Evolutionary conservation across 2,329 filamentous ascomycete species (phyloP).

Genomic region (Pseudocercospora fijiensis): DNA sequence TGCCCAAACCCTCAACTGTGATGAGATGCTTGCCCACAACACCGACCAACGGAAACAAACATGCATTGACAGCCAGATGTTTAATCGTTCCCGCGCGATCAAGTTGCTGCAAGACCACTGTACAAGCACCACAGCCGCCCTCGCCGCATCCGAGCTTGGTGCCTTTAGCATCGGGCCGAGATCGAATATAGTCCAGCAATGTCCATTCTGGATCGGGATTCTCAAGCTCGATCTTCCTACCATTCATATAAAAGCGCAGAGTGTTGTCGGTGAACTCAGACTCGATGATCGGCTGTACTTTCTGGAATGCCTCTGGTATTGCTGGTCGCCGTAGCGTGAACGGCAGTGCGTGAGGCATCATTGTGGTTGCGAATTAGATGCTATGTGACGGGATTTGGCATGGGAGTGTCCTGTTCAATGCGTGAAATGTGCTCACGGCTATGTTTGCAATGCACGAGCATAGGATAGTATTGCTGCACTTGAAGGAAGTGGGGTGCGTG

Average conservation of each 20-base stretch:
- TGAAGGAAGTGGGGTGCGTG: neutral
- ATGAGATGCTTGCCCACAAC: constrained; percentile 98
- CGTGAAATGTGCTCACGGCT: neutral
- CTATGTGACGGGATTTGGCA: neutral
- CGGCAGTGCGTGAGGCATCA: neutral
- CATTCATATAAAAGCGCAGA: constrained; percentile 90
- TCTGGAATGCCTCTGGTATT: constrained; percentile 41
- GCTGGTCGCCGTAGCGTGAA: neutral
- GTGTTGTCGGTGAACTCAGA: constrained; percentile 83
- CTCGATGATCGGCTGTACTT: constrained; percentile 57
- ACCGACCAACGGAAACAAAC: constrained; percentile 85
- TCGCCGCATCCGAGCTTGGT: neutral
- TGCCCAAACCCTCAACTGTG: constrained; percentile 93
- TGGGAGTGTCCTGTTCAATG: neutral
- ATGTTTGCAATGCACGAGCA: neutral
- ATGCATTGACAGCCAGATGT: constrained; percentile 95
- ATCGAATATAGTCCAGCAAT: constrained; percentile 87
- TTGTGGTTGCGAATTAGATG: neutral
- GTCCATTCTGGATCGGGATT: constrained; percentile 88
- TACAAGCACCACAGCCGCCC: neutral
- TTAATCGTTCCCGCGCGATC: constrained; percentile 63
- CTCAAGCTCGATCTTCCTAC: constrained; percentile 84
- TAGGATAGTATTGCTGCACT: neutral
- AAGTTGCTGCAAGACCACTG: neutral
- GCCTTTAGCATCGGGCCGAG: constrained; percentile 69